Evolutionary conservation across 176 grass and related monocot species (phyloP).

Genomic region (Urochloa ruziziensis): DNA sequence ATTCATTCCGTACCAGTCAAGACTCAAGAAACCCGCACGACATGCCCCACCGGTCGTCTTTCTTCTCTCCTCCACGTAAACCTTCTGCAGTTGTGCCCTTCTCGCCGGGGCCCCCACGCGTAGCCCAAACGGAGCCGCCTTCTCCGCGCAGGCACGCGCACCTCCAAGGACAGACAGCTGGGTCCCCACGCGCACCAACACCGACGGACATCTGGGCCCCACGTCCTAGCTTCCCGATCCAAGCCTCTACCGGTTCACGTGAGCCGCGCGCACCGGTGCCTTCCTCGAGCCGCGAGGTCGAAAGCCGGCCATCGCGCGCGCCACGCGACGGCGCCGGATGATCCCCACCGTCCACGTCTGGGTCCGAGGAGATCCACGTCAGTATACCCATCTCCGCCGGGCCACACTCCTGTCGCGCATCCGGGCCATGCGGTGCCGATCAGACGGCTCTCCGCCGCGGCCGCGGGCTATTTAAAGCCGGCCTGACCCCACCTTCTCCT

Average conservation of each 20-base stretch:
- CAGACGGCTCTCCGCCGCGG: constrained; percentile 18
- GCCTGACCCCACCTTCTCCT: background rate
- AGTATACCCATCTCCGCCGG: constrained; percentile 16
- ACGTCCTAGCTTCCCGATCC: background rate
- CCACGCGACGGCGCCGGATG: constrained; percentile 20
- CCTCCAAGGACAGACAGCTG: no score
- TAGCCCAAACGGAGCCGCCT: constrained; percentile 22
- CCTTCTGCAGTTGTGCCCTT: background rate
- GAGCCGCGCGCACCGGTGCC: constrained; percentile 18
- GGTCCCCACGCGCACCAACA: no score
- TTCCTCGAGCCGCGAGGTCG: constrained; percentile 33
- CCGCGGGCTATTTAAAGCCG: constrained; percentile 32
- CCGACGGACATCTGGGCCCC: background rate
- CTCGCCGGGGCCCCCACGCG: constrained; percentile 31
- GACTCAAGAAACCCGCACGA: constrained; percentile 4
- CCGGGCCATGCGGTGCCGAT: background rate
- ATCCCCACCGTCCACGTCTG: constrained; percentile 46
- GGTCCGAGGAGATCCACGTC: constrained; percentile 27
- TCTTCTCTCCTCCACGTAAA: constrained; percentile 48
- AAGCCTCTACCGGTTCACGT: background rate
- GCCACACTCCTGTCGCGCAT: constrained; percentile 29
- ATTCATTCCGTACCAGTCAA: constrained; percentile 22
- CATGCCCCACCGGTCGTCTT: constrained; percentile 11
- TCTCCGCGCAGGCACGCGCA: background rate
- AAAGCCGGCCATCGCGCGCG: constrained; percentile 8